Evolutionary conservation across 768 basidiomycete genomes (phyloP).

Genomic region (Mycena vitilis): DNA sequence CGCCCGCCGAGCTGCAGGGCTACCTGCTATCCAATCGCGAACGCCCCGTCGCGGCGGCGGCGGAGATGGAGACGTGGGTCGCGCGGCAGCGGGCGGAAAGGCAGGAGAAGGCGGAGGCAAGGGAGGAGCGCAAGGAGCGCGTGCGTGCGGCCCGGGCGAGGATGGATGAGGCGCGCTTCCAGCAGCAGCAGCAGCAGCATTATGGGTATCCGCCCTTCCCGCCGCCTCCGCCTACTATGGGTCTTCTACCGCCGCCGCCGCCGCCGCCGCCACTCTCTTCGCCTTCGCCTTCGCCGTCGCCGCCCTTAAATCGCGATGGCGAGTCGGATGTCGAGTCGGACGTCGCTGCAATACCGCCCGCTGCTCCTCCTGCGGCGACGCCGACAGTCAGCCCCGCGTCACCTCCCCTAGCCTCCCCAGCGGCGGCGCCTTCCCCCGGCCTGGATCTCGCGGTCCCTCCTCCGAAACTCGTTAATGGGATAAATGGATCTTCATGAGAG

Average conservation of each 20-base stretch:
- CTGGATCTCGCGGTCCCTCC: background rate
- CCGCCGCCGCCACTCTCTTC: background rate
- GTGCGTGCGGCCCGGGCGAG: slow-evolving; percentile 20
- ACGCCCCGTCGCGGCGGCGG: slow-evolving; percentile 45
- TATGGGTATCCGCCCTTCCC: slow-evolving; percentile 26
- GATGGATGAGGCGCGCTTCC: slow-evolving; percentile 28
- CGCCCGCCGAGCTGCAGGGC: slow-evolving; percentile 30
- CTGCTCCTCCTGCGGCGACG: slow-evolving; percentile 10
- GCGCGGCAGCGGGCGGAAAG: slow-evolving; percentile 40
- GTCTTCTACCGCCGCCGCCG: background rate
- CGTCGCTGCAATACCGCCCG: slow-evolving; percentile 19
- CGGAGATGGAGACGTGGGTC: background rate
- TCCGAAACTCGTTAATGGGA: slow-evolving; percentile 20
- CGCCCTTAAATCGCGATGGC: slow-evolving; percentile 3
- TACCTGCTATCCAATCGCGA: background rate
- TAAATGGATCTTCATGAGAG: slow-evolving; percentile 23
- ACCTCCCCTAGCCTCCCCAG: slow-evolving; percentile 3
- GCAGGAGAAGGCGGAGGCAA: background rate
- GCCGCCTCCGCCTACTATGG: background rate
- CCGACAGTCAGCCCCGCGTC: slow-evolving; percentile 25
- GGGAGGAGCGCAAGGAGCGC: slow-evolving; percentile 31
- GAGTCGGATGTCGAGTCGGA: slow-evolving; percentile 24
- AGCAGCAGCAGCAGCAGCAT: slow-evolving; percentile 21
- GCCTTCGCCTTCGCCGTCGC: background rate
- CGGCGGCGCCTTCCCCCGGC: background rate